phyloP scores from a whole-genome alignment of 2,329 filamentous ascomycete genomes.

The Alternaria brassicicola region DNA sequence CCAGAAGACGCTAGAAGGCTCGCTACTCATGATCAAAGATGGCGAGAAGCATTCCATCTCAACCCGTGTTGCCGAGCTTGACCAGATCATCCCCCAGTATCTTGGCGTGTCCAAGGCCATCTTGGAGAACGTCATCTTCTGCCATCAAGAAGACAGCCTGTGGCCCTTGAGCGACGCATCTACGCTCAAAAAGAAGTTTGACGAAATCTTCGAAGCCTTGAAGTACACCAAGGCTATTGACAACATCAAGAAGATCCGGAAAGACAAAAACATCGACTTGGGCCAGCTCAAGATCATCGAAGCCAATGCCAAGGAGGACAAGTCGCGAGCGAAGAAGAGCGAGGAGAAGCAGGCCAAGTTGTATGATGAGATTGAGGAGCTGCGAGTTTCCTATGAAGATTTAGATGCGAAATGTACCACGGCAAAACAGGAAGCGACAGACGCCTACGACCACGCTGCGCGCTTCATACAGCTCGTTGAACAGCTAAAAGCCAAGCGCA shows the following conservation, averaged over 20 bases:
- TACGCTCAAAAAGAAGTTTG: slow-evolving; percentile 89
- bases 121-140: slow-evolving; percentile 95
- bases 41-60: slow-evolving; percentile 82
- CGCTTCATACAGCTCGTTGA: slow-evolving; percentile 77
- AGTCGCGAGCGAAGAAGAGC: slow-evolving; percentile 77
- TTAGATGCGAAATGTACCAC: slow-evolving; percentile 44
- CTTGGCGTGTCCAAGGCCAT: slow-evolving; percentile 90
- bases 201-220: slow-evolving; percentile 95
- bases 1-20: slow-evolving; percentile 84
- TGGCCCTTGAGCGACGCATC: slow-evolving; percentile 94
- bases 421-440: slow-evolving; percentile 59
- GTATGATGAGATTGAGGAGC: slow-evolving; percentile 67
- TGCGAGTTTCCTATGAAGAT: slow-evolving; percentile 32
- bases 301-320: slow-evolving; percentile 78
- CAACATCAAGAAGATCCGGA: slow-evolving; percentile 85
- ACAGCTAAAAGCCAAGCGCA: slow-evolving; percentile 75
- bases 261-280: slow-evolving; percentile 80
- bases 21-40: slow-evolving; percentile 74
- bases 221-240: slow-evolving; percentile 98
- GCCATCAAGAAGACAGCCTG: slow-evolving; percentile 95
- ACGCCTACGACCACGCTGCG: slow-evolving; percentile 74
- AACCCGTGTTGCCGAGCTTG: slow-evolving; percentile 78
- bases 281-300: slow-evolving; percentile 75
- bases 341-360: slow-evolving; percentile 62
- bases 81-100: slow-evolving; percentile 81